Conservation (phyloP, 192 early-diverging fungal species). For the Radiomyces spectabilis region DNA sequence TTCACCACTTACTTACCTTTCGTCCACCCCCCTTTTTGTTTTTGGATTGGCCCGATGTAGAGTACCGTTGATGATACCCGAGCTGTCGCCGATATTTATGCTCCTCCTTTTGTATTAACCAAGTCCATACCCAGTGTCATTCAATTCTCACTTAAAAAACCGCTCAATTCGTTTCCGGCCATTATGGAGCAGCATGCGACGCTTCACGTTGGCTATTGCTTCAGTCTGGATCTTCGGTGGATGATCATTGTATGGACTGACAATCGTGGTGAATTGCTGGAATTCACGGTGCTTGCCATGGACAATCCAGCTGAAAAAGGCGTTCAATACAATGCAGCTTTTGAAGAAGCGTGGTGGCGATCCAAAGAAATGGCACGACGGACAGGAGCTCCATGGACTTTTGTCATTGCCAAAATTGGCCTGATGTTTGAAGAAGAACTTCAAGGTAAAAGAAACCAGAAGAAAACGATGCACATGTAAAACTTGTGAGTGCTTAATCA, state of each 20-base stretch:
- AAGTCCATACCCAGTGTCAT: slow-evolving; percentile 31
- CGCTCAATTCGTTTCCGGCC: slow-evolving; percentile 19
- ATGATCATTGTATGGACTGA: slow-evolving; percentile 44
- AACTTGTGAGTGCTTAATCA: slow-evolving; percentile 14
- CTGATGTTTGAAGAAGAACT: slow-evolving; percentile 38
- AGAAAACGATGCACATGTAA: slow-evolving; percentile 16
- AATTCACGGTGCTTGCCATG: slow-evolving; percentile 27
- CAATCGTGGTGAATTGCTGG: slow-evolving; percentile 41
- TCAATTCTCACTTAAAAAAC: slow-evolving; percentile 26
- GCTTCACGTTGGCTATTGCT: slow-evolving; percentile 41
- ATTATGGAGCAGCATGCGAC: slow-evolving; percentile 28
- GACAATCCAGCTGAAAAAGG: background rate
- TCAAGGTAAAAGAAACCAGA: slow-evolving; percentile 19
- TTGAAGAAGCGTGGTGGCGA: slow-evolving; percentile 39
- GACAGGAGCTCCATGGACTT: slow-evolving; percentile 35
- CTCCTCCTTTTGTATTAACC: slow-evolving; percentile 39
- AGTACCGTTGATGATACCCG: background rate
- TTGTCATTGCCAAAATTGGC: slow-evolving; percentile 43
- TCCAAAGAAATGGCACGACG: slow-evolving; percentile 29
- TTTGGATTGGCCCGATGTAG: too few species aligned
- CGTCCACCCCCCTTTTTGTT: too few species aligned
- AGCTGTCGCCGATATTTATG: slow-evolving; percentile 30
- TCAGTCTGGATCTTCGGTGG: slow-evolving; percentile 43
- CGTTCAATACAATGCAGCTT: slow-evolving; percentile 1
- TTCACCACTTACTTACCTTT: too few species aligned